Evolutionary conservation across 495 filamentous ascomycete genomes (phyloP), one percentile per base, ranked within the genome.

Genomic region (Hamigera avellanea): DNA sequence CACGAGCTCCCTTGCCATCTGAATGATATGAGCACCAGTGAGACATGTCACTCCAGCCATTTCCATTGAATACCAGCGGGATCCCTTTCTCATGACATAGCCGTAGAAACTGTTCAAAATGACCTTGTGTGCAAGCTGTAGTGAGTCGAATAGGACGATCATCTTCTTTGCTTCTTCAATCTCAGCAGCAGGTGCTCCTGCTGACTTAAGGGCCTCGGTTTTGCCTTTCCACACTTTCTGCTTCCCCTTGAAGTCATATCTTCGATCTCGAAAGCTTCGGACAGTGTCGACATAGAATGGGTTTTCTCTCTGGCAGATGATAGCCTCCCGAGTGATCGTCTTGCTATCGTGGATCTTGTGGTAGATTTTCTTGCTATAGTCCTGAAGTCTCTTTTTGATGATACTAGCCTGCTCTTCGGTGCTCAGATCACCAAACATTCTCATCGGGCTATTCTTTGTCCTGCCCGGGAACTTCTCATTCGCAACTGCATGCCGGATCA

Each of bases 91-190:
- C 91, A 99, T 99, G 44, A 96, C 91, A 54, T 99, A 99, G 36
- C 91, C 91, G 48, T 99, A 99, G 66, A 99, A 99, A 50, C 83
- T 91, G 69, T 99, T 99, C 35, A 99, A 59, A 67, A 99, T 99
- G 64, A 95, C 89, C 52, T 99, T 99, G 62, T 98, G 91, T 0
- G 91, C 91, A 52, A 99, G 67, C 55, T 99, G 91, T 35, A 99
- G 59, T 0, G 91, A 99, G 53, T 99, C 91, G 52, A 86, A 99
- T 2, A 99, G 67, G 30, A 96, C 63, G 36, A 95, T 87, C 91
- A 99, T 96, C 63, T 99, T 99, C 62, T 95, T 96, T 7, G 85
- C 91, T 42, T 85, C 80, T 6, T 96, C 93, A 14, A 99, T 70
- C 49, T 99, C 91, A 14, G 64, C 52, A 7, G 74, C 54, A 6